Evolutionary conservation across 2,329 filamentous ascomycete genomes (phyloP), one percentile per base, ranked within the genome.

Genomic region (Beauveria sp.): DNA sequence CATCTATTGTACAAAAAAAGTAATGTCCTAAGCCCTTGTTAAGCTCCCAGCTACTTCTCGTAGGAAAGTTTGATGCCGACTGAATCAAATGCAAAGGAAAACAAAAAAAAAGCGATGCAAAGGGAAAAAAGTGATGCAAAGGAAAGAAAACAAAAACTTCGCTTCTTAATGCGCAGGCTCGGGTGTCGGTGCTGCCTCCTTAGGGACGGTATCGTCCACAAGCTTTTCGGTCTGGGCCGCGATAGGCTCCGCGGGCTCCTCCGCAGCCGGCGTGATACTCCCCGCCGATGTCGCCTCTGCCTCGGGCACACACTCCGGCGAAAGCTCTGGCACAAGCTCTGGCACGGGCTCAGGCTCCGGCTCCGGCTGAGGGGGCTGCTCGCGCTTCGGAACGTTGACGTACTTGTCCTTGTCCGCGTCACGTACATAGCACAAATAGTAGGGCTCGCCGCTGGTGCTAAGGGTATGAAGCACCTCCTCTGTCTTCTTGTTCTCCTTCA

Each of bases 371-470:
- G 5, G 37, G 5, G 53, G 59, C 12, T n/a, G 34, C 44, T 62
- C 59, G 37, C 79, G 74, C 60, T 75, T 74, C 2, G 79, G 79
- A 2, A 81, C 75, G 54, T 76, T 72, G 26, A 82, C 79, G 52
- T 79, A 73, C 7, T 83, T 72, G 50, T 84, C 78, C 68, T 86
- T 86, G 66, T 83, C 76, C 40, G 84, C 77, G 57, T 89, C 88
- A 48, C 83, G 81, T n/a, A 96, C 87, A 68, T 96, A 96, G 47
- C 92, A 91, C 24, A 94, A 81, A 70, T 89, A 91, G 70, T 91
- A 92, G 2, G 91, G 91, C 54, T 91, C 92, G 5, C 91, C 90
- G 73, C 76, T 86, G 12, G 77, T 82, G 63, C 84, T 85, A 54
- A 90, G 80, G 63, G 84, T 80, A 26, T 83, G 79, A 65, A 94